phyloP scores from a whole-genome alignment of 495 filamentous ascomycete species.

The Margaritispora aquatica region DNA sequence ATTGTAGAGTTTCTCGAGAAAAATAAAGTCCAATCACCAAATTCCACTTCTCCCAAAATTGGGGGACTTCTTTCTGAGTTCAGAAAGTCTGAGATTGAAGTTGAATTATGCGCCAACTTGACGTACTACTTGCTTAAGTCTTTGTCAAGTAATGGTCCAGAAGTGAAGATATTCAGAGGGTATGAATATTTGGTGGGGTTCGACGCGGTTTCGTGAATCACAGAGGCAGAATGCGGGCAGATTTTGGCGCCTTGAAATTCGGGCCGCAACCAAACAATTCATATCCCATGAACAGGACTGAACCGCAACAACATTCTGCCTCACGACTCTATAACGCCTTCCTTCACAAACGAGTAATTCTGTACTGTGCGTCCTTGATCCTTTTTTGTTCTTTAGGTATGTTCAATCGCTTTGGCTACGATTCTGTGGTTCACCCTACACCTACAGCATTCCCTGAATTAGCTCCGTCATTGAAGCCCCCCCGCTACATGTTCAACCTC shows the following conservation, averaged over 20 bases:
- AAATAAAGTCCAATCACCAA: not conserved
- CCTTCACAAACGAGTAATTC: not conserved
- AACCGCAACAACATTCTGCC: not conserved
- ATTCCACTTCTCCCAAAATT: no score
- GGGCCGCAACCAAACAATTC: constrained; percentile 2
- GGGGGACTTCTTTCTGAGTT: no score
- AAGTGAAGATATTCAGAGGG: not conserved
- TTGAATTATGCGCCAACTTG: no score
- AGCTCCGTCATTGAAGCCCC: constrained; percentile 16
- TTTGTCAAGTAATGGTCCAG: not conserved
- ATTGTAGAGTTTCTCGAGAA: not conserved
- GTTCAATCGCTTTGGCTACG: constrained; percentile 16
- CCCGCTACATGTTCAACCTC: constrained; percentile 13
- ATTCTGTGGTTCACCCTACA: not conserved
- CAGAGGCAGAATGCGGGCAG: not conserved
- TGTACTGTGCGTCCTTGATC: not conserved
- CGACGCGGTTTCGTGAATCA: not conserved
- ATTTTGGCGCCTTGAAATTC: not conserved
- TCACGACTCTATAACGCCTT: not conserved
- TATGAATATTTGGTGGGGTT: not conserved
- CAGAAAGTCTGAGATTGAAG: no score
- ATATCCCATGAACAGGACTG: not conserved
- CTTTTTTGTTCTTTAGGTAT: constrained; percentile 15
- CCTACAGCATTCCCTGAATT: not conserved
- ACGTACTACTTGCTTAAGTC: no score